Base-by-base conservation (phyloP, 2,329 filamentous ascomycete genomes). In the Ascochyta pisi region DNA sequence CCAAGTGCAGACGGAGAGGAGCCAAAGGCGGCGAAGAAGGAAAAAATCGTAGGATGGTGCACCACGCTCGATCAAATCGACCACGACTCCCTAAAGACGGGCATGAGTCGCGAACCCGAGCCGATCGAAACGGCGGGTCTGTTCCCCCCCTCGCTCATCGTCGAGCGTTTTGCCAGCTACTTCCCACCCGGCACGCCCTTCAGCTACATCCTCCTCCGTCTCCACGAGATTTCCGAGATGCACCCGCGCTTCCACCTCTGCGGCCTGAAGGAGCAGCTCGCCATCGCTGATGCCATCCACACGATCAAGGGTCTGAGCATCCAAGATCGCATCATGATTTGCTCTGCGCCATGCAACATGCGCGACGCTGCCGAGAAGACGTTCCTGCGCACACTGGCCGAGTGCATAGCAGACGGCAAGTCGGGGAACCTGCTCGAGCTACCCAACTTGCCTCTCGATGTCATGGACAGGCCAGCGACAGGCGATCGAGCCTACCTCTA, bases 171-270 rank as follows among this genome's bases (percentile, higher is more conserved):
- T 70, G 84, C 90, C 1, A 83, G 85, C 3, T 95, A 94, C 70
- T 96, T 96, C 66, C 91, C 93, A 0, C 84, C 86, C 0, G 83
- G 84, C 6, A 93, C 91, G 0, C 91, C 93, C 0, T 89, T 98
- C 64, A 89, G 87, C 61, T 96, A 92, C 69, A 87, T 98, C 56
- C 76, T 98, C 52, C 81, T 88, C 58, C 89, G 90, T 2, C 80
- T 98, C 44, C 82, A 89, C 59, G 88, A 92, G 52, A 82, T 94
- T 8, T 84, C 86, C 2, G 79, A 82, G 26, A 78, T 90, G 9
- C 84, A 88, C 49, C 76, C 82, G 0, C 82, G 84, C 1, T 98
- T 92, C 75, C 86, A 89, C 61, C 78, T 98, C 45, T 92, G 89
- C 65, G 77, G 81, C 12, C 73, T 91, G 8, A 80, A 80, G 48